Conservation (phyloP, 2,329 filamentous ascomycete species). For the Colletotrichum lini region DNA sequence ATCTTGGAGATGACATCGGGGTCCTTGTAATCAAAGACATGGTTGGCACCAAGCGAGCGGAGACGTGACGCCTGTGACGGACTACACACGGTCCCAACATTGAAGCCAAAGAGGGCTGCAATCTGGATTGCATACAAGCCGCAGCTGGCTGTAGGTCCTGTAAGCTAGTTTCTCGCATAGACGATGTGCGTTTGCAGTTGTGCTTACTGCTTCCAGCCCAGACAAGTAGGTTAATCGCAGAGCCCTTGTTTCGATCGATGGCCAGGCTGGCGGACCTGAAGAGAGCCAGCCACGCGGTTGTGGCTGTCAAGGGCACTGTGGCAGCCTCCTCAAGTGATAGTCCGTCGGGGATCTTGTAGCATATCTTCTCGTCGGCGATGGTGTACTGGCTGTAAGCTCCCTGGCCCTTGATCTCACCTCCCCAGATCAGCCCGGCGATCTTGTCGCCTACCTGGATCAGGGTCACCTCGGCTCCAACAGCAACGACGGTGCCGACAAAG, state of each 20-base stretch:
- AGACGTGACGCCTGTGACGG: constrained; percentile 1
- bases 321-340: neutral
- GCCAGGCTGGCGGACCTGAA: constrained; percentile 1
- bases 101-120: constrained; percentile 3
- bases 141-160: neutral
- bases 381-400: constrained; percentile 7
- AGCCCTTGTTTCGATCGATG: constrained; percentile 2
- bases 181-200: neutral
- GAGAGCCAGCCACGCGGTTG: constrained; percentile 2
- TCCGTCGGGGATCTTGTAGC: constrained; percentile 2
- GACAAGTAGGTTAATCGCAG: neutral
- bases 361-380: constrained; percentile 2
- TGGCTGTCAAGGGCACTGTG: constrained; percentile 1
- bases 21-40: constrained; percentile 2
- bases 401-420: neutral
- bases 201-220: constrained; percentile 12
- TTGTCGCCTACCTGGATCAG: neutral
- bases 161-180: neutral
- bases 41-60: constrained; percentile 2
- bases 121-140: constrained; percentile 14
- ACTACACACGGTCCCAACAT: constrained; percentile 8
- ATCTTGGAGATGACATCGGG: neutral
- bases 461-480: neutral
- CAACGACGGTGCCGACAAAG: neutral
- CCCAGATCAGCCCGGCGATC: constrained; percentile 10